phyloP scores from a whole-genome alignment of 345 rosid species.

The Arabidopsis suecica region DNA sequence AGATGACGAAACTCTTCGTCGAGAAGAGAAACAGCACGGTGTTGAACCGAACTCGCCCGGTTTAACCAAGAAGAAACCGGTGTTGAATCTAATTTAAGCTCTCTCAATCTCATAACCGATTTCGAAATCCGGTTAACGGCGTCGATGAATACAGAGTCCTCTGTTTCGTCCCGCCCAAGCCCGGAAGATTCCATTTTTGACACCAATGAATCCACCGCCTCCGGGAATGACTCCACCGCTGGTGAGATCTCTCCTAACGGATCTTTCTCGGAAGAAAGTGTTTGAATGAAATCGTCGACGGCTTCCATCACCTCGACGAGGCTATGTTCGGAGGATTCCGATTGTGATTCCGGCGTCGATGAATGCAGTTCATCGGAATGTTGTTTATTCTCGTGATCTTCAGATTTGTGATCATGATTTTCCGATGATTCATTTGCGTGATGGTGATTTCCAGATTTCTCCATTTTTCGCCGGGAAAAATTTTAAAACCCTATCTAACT shows the following conservation, averaged over 20 bases:
- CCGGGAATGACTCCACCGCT: slow-evolving; percentile 50
- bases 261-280: slow-evolving; percentile 37
- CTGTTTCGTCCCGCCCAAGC: slow-evolving; percentile 50
- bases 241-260: slow-evolving; percentile 46
- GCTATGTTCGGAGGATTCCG: slow-evolving; percentile 20
- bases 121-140: slow-evolving; percentile 52
- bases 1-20: slow-evolving; percentile 73
- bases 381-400: background rate
- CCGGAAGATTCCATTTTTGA: slow-evolving; percentile 47
- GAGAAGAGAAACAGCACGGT: slow-evolving; percentile 60
- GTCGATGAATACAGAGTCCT: slow-evolving; percentile 50
- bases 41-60: slow-evolving; percentile 55
- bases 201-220: slow-evolving; percentile 56
- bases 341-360: background rate
- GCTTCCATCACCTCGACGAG: slow-evolving; percentile 45
- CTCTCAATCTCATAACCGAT: slow-evolving; percentile 44
- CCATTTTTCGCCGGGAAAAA: slow-evolving; percentile 47
- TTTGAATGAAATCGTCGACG: slow-evolving; percentile 52
- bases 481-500: slow-evolving; percentile 27
- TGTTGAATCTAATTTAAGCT: slow-evolving; percentile 40
- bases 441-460: slow-evolving; percentile 39
- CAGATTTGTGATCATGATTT: slow-evolving; percentile 14
- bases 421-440: slow-evolving; percentile 36
- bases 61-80: slow-evolving; percentile 45
- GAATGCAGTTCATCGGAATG: slow-evolving; percentile 28